Base-by-base conservation (phyloP, 192 early-diverging fungal species). In the Mortierella alpina region DNA sequence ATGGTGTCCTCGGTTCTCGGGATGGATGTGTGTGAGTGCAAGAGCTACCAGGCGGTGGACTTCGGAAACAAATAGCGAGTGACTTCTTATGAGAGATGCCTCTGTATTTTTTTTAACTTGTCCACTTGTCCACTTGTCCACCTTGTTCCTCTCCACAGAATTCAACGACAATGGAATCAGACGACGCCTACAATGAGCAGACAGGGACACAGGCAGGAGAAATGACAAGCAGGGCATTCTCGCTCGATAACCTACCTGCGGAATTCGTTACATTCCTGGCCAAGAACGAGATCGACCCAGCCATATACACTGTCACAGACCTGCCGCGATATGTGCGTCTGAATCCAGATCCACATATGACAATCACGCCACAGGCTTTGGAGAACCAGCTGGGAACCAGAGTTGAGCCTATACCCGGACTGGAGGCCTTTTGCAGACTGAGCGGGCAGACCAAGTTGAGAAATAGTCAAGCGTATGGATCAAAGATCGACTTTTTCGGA, bases 281-380 rank as follows among this genome's bases (percentile, higher is more conserved):
- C 14, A 85, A 85, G 15, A 97, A 94, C 74, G 88, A 89, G 60
- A 92, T 97, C 59, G 83, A 90, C 70, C 85, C 87, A 0, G 54
- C 44, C 4, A 86, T 95, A 7, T 96, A 96, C 70, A 83, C 84
- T 5, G 80, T 88, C 45, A 72, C 77, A 15, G 66, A 84, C 42
- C 77, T 95, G 4, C 94, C 94, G 6, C 88, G 95, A 42, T 97
- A 93, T 84, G 87, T 96, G 48, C 90, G 95, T 7, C 81, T 93
- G 56, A 91, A 91, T 55, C 59, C 71, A 31, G 54, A 64, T 20
- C 57, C 64, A 68, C 52, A 84, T 66, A 46, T 69, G 11, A 85
- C 85, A 22, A 80, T 72, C 55, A 77, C 84, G 12, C 75, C 75
- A 5, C 52, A 84, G 47, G 79, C 86, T 18, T 75, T 90, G 45